phyloP scores from a whole-genome alignment of 768 basidiomycete genomes.

The Tricholoma sp. region DNA sequence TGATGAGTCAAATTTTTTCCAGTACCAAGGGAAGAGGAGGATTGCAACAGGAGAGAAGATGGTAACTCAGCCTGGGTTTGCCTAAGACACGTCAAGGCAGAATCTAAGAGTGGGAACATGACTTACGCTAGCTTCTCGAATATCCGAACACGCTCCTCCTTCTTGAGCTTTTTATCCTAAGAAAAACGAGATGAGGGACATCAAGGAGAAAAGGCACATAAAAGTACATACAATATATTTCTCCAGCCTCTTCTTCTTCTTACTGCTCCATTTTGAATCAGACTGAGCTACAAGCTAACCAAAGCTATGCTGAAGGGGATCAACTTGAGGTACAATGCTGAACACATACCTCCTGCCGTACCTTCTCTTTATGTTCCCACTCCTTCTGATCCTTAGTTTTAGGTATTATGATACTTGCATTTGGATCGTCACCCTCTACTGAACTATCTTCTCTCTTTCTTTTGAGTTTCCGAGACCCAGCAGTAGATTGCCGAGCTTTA shows the following conservation, averaged over 20 bases:
- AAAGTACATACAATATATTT: constrained; percentile 74
- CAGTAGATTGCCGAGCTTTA: constrained; percentile 51
- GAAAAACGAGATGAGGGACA: constrained; percentile 1
- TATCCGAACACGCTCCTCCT: constrained; percentile 74
- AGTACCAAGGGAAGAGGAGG: constrained; percentile 82
- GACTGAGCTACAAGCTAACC: constrained; percentile 44
- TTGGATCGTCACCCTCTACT: constrained; percentile 39
- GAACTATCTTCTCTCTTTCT: constrained; percentile 12
- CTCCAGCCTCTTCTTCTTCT: constrained; percentile 86
- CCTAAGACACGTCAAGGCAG: constrained; percentile 37
- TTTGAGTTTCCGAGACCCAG: constrained; percentile 48
- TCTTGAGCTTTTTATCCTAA: constrained; percentile 88
- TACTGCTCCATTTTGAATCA: constrained; percentile 69
- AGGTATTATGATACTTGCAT: constrained; percentile 51
- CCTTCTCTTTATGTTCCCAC: constrained; percentile 49
- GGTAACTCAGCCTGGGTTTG: constrained; percentile 70
- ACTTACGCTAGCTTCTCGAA: constrained; percentile 82
- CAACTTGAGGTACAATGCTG: background rate
- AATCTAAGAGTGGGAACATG: background rate
- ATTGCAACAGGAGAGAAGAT: constrained; percentile 55
- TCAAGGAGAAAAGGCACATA: background rate
- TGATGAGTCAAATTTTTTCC: constrained; percentile 58
- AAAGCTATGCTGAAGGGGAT: constrained; percentile 6
- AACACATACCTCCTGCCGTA: constrained; percentile 52
- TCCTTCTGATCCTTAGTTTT: constrained; percentile 62